Evolutionary conservation across 2,329 filamentous ascomycete genomes (phyloP).

Genomic region (Pestalotiopsis sp.): DNA sequence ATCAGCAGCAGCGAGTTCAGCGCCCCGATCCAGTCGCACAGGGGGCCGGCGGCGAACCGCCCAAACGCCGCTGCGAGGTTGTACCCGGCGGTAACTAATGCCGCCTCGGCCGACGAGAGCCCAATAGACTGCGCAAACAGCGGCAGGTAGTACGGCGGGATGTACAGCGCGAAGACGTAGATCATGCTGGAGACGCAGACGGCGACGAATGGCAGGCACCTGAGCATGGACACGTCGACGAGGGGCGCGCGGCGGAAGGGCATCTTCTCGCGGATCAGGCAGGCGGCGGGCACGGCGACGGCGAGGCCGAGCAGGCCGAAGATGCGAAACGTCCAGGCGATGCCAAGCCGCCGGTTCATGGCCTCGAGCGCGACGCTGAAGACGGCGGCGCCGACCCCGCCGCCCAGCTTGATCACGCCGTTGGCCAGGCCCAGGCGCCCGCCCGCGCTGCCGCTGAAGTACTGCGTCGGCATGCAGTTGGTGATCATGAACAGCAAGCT

Average conservation of each 20-base stretch:
- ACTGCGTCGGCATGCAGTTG: not conserved
- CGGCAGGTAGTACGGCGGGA: not conserved
- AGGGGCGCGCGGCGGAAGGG: not conserved
- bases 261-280: not conserved
- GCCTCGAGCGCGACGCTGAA: not conserved
- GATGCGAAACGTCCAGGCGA: not conserved
- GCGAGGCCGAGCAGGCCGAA: not conserved
- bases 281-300: not conserved
- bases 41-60: not conserved
- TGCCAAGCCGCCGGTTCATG: not conserved
- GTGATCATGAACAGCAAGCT: not conserved
- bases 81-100: not conserved
- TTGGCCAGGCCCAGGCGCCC: not conserved
- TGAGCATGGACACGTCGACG: not conserved
- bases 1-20: conserved; percentile 55
- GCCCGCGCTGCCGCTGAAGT: not conserved
- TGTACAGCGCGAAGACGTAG: not conserved
- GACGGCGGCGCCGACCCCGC: not conserved
- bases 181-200: not conserved
- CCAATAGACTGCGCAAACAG: not conserved
- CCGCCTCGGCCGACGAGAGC: not conserved
- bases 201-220: not conserved
- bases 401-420: not conserved
- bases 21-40: conserved; percentile 53
- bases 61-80: not conserved